Percentiles rank a stretch among this genome's conserved stretches.
Evolutionary conservation across 108 stramenopile species (phyloP).

Genomic region (Cyclostephanos tholiformis): DNA sequence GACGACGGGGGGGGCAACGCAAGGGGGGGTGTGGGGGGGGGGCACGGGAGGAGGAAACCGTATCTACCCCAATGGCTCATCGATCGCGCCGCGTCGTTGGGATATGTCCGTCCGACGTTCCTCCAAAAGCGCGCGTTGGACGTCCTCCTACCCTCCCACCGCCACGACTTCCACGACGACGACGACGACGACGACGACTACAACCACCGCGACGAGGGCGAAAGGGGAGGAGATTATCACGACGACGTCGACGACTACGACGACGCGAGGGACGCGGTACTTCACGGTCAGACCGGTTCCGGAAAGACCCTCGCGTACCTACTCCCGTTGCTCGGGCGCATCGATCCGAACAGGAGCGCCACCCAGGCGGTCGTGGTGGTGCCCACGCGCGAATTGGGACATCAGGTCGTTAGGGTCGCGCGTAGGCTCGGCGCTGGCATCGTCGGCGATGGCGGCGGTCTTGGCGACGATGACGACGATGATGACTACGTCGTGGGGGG

Average conservation of each 20-base stretch:
- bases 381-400: conserved; percentile 93
- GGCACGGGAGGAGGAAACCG: neutral
- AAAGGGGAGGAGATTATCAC: neutral
- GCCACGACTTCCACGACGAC: neutral
- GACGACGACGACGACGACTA: neutral
- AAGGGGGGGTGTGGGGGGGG: neutral
- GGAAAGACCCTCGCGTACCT: conserved; percentile 84
- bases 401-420: conserved; percentile 86
- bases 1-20: no score
- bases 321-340: conserved; percentile 59
- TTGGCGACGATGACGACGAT: neutral
- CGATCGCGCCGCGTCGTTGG: conserved; percentile 55
- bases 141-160: conserved; percentile 31
- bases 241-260: neutral
- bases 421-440: conserved; percentile 59
- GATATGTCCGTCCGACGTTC: conserved; percentile 65
- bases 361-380: conserved; percentile 87
- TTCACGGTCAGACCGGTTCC: conserved; percentile 72
- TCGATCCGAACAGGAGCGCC: conserved; percentile 55
- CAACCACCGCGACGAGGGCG: no score
- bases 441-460: conserved; percentile 16
- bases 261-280: neutral
- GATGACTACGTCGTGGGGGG: no score
- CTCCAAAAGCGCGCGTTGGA: conserved; percentile 71
- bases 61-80: conserved; percentile 70